Evolutionary conservation across 73 alveolate genomes (phyloP).

Genomic region (Symbiodinium natans): DNA sequence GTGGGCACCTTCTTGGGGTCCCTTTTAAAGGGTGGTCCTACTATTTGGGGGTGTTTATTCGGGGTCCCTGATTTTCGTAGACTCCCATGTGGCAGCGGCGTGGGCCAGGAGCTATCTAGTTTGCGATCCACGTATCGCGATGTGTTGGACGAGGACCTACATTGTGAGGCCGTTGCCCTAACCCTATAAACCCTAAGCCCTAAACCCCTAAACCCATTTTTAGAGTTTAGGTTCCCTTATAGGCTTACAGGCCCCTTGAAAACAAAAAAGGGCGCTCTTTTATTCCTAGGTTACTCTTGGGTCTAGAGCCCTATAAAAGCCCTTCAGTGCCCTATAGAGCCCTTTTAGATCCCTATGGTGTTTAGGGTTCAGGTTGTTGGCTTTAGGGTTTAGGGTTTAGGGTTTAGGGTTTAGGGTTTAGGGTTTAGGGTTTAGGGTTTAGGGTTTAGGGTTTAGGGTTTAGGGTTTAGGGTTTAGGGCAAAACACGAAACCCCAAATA

Average conservation of each 20-base stretch:
- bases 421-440: not conserved
- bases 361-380: not conserved
- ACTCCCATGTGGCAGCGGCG: not conserved
- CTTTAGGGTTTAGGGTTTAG: not conserved
- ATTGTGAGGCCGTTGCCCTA: not conserved
- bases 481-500: not conserved
- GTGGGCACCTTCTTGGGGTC: not conserved
- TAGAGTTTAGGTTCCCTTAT: not conserved
- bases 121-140: slow-evolving; percentile 24
- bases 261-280: too few species aligned
- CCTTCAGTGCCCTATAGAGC: too few species aligned
- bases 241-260: not conserved
- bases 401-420: not conserved
- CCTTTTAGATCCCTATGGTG: not conserved
- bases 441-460: not conserved
- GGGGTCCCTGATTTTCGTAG: too few species aligned
- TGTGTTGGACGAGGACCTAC: not conserved
- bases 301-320: too few species aligned
- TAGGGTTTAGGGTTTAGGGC: not conserved
- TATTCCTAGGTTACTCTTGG: too few species aligned
- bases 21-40: too few species aligned
- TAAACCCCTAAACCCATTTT: too few species aligned
- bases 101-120: not conserved
- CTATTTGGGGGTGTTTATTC: too few species aligned
- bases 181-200: too few species aligned